Conservation (phyloP, 768 basidiomycete species). For the Trametes coccinea region DNA sequence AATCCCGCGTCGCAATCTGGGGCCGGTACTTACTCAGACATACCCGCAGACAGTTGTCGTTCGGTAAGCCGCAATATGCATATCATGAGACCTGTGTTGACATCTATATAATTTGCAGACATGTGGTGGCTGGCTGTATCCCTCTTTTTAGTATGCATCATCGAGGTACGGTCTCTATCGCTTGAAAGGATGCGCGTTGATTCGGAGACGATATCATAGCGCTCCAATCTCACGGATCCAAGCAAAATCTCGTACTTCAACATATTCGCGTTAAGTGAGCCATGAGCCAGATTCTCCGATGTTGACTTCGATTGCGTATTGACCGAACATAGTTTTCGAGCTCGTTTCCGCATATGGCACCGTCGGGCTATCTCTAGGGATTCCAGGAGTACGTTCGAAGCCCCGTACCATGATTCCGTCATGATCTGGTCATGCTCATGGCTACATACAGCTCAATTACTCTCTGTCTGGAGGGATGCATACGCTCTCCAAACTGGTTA, state of each 20-base stretch:
- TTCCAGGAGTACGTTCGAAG: constrained; percentile 56
- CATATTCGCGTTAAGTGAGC: constrained; percentile 35
- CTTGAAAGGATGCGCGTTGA: background rate
- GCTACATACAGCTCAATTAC: constrained; percentile 62
- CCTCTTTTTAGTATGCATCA: constrained; percentile 85
- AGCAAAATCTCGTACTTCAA: constrained; percentile 70
- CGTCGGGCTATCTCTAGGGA: constrained; percentile 86
- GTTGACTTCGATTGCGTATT: background rate
- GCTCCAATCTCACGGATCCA: constrained; percentile 54
- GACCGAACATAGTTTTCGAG: constrained; percentile 65
- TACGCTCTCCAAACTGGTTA: constrained; percentile 82
- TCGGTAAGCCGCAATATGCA: constrained; percentile 34
- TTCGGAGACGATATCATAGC: constrained; percentile 38
- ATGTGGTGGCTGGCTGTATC: constrained; percentile 97
- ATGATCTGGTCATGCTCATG: background rate
- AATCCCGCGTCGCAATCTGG: constrained; percentile 37
- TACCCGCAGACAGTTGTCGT: constrained; percentile 50
- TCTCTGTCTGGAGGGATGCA: constrained; percentile 78
- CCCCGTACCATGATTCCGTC: background rate
- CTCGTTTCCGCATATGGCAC: constrained; percentile 85
- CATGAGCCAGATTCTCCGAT: background rate
- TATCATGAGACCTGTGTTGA: background rate
- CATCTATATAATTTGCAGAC: constrained; percentile 46
- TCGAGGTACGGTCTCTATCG: constrained; percentile 58
- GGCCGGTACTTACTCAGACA: constrained; percentile 43